These are phyloP conservation scores for Trichosporon sp. DNA, from an alignment of 1,284 basidiomycete species.

Conservation along the genomic window DNA sequence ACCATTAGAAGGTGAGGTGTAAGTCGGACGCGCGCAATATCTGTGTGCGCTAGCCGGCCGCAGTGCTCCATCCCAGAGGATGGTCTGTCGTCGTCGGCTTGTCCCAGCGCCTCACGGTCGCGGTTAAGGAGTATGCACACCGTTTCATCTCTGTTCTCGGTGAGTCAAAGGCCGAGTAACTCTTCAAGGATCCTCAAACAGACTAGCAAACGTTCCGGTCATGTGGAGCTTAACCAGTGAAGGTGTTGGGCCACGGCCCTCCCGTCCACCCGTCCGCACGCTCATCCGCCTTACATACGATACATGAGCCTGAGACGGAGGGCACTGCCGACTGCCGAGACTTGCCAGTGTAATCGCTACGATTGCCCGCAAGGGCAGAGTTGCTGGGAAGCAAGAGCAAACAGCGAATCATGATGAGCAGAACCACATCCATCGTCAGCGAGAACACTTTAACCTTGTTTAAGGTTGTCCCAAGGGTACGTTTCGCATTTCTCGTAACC, in stretches of 20 bases:
- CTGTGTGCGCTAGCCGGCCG: background rate
- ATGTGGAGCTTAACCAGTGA: background rate
- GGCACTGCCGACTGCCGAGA: background rate
- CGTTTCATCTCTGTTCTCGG: constrained; percentile 10
- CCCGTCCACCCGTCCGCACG: constrained; percentile 1
- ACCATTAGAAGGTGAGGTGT: background rate
- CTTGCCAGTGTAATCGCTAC: background rate
- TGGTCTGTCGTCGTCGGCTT: background rate
- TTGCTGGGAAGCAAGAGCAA: background rate
- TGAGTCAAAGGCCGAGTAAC: constrained; percentile 12
- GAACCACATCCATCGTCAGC: background rate
- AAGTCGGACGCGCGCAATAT: background rate
- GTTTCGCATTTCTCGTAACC: constrained; percentile 17
- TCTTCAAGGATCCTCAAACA: background rate
- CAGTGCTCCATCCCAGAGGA: background rate
- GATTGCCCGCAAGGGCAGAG: background rate
- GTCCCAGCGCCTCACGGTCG: background rate
- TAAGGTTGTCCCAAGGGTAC: constrained; percentile 17
- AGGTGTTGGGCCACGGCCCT: background rate
- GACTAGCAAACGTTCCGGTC: constrained; percentile 7
- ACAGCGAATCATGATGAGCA: background rate
- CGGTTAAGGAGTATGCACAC: constrained; percentile 8
- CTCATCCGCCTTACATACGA: background rate
- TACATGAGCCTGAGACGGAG: background rate
- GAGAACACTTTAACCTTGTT: constrained; percentile 4